Base-by-base conservation (phyloP, 2,329 filamentous ascomycete species). In the Ophiostoma fasciatum region DNA sequence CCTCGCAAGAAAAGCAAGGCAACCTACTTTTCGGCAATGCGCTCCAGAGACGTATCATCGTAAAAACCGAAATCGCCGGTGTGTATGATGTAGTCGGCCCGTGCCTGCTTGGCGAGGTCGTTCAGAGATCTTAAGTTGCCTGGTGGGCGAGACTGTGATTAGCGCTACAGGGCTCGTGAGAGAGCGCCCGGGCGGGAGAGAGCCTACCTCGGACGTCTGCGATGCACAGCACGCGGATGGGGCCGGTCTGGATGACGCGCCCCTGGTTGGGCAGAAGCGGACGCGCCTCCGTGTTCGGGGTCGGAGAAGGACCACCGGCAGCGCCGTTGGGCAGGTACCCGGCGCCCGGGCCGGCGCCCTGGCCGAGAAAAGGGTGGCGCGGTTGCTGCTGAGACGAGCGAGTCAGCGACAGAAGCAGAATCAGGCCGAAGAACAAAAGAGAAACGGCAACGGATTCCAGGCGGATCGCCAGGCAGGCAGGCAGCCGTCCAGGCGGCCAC, bases 11-110 rank as follows among this genome's bases (percentile, higher is more conserved):
- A n/a, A n/a, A n/a, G n/a, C n/a, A n/a, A n/a, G n/a, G n/a, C n/a
- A 35, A 31, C 77, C 65, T 63, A 93, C 84, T 98, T 98, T 60
- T 98, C 90, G 28, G 90, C 90, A 63, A 98, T 96, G 52, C 90
- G 80, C 52, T 96, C 88, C 47, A 98, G 66, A 25, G 90, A 98
- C 37, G 79, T 83, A 51, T 93, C 82, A 59, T 98, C 90, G 64
- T 98, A 98, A 64, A 98, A 98, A 44, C 90, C 90, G 56, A 98
- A 98, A 59, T 98, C 90, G 58, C 90, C 90, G 15, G 90, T 98
- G 61, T 98, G 90, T 52, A 98, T 85, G 59, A 98, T 94, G 63
- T 94, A 85, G 62, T 94, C 85, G 50, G 90, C 90, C 55, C 82
- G 82, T 44, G 90, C 88, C 55, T 90, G 82, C 60, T 83, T 92